Evolutionary conservation across 2,329 filamentous ascomycete genomes (phyloP), one percentile per base, ranked within the genome.

Genomic region (Calonectria leucothoes): DNA sequence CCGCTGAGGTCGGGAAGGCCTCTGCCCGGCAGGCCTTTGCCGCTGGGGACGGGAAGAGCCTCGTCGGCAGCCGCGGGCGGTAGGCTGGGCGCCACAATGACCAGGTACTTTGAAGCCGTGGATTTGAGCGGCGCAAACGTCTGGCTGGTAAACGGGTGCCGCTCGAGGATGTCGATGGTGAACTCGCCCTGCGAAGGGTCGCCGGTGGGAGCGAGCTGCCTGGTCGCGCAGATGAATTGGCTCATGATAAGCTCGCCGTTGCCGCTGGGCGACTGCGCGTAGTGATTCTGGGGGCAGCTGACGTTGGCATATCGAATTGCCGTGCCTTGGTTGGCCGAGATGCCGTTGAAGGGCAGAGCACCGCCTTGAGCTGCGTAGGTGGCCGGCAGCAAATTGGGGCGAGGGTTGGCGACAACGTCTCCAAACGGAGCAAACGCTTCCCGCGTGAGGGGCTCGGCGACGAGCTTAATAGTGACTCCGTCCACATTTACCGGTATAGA

Each of bases 131-230:
- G 97, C 52, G 94, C 90, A 84, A 99, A 98, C 0, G 95, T 98
- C 86, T 99, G 97, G 1, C 94, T 94, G 1, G 97, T 98, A 85
- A 93, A 98, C 0, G 97, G 96, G 84, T 99, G 97, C 48, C 97
- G 90, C 84, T 99, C 97, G 35, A 98, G 90, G 71, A 98, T 91
- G 25, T 86, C 85, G 68, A 98, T 82, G 27, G 78, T 87, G 82
- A 98, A 94, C 57, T 81, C 75, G 48, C 75, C 64, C 52, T 74
- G 55, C 1, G 75, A 69, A 25, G 71, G 42, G 57, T 70, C 66
- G 39, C 66, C 67, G 15, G 61, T 72, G 39, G 74, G 52, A 25
- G 71, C 49, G 27, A 85, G 79, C 65, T 78, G 75, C 17, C 84
- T 80, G 7, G 84, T 81, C 15, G 81, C 92, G 83, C 95, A 98